A percentile compares a stretch with the other conserved stretches of the same genome.
Evolutionary conservation across 2,329 filamentous ascomycete genomes (phyloP).

Genomic region (Sclerotinia subarctica): DNA sequence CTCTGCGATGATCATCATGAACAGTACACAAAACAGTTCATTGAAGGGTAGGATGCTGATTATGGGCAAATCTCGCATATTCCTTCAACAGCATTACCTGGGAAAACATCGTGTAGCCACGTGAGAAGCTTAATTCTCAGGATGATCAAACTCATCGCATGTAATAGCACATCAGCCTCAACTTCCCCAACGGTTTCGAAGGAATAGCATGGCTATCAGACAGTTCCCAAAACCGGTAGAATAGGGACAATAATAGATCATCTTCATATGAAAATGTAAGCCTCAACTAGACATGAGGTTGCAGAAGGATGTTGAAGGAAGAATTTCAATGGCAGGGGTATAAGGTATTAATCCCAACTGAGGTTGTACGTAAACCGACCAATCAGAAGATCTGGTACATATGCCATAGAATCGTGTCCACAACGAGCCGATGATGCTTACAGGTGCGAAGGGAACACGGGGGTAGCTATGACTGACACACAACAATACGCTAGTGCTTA

Average conservation of each 20-base stretch:
- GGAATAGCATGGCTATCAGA: not conserved
- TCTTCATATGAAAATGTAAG: not conserved
- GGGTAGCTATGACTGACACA: not conserved
- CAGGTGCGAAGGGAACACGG: not conserved
- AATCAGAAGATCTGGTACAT: not conserved
- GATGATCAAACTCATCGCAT: conserved; percentile 15
- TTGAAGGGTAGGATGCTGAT: not conserved
- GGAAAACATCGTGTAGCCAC: not conserved
- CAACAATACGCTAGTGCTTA: not conserved
- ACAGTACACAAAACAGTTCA: not conserved
- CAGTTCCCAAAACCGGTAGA: not conserved
- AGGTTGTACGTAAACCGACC: conserved; percentile 2
- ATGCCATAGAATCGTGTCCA: not conserved
- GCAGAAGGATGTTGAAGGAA: conserved; percentile 21
- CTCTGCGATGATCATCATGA: not conserved
- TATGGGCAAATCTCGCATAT: not conserved
- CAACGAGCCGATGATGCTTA: not conserved
- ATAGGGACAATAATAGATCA: conserved; percentile 5
- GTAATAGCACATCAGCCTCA: conserved; percentile 11
- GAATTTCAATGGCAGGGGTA: not conserved
- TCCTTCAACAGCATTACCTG: conserved; percentile 1
- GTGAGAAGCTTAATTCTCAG: conserved; percentile 1
- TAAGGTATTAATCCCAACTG: conserved; percentile 4
- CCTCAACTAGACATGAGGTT: conserved; percentile 7
- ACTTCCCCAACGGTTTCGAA: not conserved